Percentiles rank a stretch among this genome's conserved stretches.
These are phyloP conservation scores for Neoconidiobolus thromboides DNA, from an alignment of 371 early-diverging fungal genomes.

Conservation along the genomic window DNA sequence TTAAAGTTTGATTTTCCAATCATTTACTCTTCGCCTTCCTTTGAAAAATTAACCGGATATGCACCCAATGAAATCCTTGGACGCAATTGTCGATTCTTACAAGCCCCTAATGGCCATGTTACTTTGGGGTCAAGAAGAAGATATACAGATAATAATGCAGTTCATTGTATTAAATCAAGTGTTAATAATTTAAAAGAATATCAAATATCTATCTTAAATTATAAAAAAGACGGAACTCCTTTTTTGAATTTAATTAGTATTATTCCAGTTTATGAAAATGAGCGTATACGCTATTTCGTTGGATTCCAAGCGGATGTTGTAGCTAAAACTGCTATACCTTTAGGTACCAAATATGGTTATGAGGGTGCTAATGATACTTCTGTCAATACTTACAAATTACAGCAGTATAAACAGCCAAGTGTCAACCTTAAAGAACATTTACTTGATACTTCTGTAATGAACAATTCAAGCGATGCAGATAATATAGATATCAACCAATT, in stretches of 20 bases:
- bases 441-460: too few species aligned
- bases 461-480: too few species aligned
- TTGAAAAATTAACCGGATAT: slow-evolving; percentile 38
- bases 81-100: slow-evolving; percentile 45
- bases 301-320: slow-evolving; percentile 47
- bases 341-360: slow-evolving; percentile 18
- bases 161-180: slow-evolving; percentile 24
- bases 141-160: slow-evolving; percentile 30
- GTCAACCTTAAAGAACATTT: too few species aligned
- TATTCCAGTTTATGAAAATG: slow-evolving; percentile 21
- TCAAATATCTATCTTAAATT: slow-evolving; percentile 39
- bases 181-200: slow-evolving; percentile 27
- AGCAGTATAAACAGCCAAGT: slow-evolving; percentile 13
- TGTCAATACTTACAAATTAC: slow-evolving; percentile 25
- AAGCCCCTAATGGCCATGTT: slow-evolving; percentile 24
- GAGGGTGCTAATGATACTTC: neutral
- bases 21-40: slow-evolving; percentile 32
- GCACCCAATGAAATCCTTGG: slow-evolving; percentile 25
- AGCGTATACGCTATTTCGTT: slow-evolving; percentile 29
- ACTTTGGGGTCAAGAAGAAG: slow-evolving; percentile 20
- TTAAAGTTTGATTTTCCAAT: slow-evolving; percentile 23
- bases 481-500: neutral
- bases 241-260: slow-evolving; percentile 45
- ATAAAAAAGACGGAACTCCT: slow-evolving; percentile 39
- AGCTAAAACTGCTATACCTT: slow-evolving; percentile 26